Base-by-base conservation (phyloP, 2,329 filamentous ascomycete genomes). In the Beauveria sp. region DNA sequence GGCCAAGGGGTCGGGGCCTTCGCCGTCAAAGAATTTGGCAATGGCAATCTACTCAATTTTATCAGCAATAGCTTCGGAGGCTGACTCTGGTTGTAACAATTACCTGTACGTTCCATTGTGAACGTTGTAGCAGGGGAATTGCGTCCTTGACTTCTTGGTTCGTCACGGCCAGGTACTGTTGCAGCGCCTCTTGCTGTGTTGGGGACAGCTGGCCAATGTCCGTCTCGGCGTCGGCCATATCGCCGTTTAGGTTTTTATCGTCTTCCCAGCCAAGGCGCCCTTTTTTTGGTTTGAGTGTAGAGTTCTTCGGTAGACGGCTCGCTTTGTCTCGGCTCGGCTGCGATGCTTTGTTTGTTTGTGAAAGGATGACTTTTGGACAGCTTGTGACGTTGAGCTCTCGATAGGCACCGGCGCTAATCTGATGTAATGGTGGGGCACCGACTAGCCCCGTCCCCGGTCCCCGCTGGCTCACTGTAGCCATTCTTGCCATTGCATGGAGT, bases 11-110 rank as follows among this genome's bases (percentile, higher is more conserved):
- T 96, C 91, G 54, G 91, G 84, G 3, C 88, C 88, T 76, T 98
- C 95, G 67, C 95, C 95, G 70, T 99, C 95, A 73, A 97, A 99
- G 83, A 98, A 98, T 72, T 96, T 96, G 66, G 95, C 86, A 66
- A 99, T 93, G 62, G 95, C 93, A 69, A 98, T 96, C 88, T 97
- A 71, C 5, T 20, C n/a, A 71, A 5, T 20, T 28, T 40, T 8
- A 22, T 63, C 20, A 51, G 26, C 14, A 14, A 45, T 20, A 5
- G 20, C 2, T 14, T 9, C 18, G 4, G n/a, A 24, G 3, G 38
- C 16, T 34, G 22, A 7, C 3, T 9, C 12, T 12, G 12, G 31
- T 10, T 7, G 2, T 16, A 28, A 3, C 22, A 51, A 14, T 18
- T 74, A 92, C 90, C 80, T 93, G 90, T 0, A 96, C 89, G 71